Evolutionary conservation across 192 early-diverging fungal species (phyloP), one percentile per base, ranked within the genome.

Genomic region (Entomortierella chlamydospora): DNA sequence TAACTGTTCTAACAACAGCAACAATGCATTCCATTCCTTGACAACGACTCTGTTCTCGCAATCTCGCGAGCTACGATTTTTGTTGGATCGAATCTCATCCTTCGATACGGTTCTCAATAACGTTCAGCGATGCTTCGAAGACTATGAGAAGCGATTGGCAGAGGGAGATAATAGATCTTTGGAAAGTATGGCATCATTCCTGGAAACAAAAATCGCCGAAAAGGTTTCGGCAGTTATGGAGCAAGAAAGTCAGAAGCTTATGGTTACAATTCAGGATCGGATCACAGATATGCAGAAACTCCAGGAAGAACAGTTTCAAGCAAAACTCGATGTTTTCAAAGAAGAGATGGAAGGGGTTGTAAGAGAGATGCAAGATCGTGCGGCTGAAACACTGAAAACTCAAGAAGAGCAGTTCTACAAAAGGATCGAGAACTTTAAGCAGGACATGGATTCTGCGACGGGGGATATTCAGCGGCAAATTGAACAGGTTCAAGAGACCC

Each of bases 21-120:
- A 25, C 23, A 11, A 15, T 23, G 7, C 53, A 42, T 56, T 43
- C 31, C 29, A 45, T 28, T 68, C 65, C 1, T 28, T 49, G 25
- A 18, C 65, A 15, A 33, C 55, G 17, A 68, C 39, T 13, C 34
- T 68, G 22, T 68, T 68, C 15, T 68, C 65, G 22, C 65, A 58
- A 57, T 68, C 65, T 13, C 37, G 56, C n/a, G 65, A 68, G 56
- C 9, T 68, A 33, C 55, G 55, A 33, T 33, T 57, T 6, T 30
- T 68, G 1, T 25, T 68, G 34, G 55, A 57, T 31, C 28, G 34
- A 43, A 57, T 68, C 29, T 47, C 65, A 34, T 68, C 65, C 2
- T 57, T 68, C 4, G 65, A 68, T 23, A 31, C 18, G 0, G 43
- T 41, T 6, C 55, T 68, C 18, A 29, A 57, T 9, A 47, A 26